Conservation (phyloP, 2,329 filamentous ascomycete species). For the Penicillium janthinellum region DNA sequence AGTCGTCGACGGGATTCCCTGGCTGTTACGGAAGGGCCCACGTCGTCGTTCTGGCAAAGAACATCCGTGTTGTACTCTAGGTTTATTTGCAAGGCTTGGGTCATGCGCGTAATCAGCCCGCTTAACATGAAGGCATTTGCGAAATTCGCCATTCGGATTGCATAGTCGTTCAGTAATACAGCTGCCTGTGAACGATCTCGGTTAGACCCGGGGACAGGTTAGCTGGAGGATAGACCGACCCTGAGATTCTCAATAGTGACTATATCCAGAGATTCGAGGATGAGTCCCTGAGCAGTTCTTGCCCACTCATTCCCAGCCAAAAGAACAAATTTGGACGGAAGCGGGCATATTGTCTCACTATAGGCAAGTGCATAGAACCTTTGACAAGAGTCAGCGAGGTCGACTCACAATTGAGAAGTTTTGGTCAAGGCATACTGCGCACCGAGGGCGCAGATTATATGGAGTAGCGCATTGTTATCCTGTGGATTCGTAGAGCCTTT, state of each 20-base stretch:
- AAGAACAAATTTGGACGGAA: slow-evolving; percentile 17
- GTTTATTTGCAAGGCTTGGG: slow-evolving; percentile 36
- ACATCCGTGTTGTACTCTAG: slow-evolving; percentile 36
- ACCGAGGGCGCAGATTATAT: slow-evolving; percentile 25
- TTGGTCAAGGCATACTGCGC: slow-evolving; percentile 18
- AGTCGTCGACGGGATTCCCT: slow-evolving; percentile 35
- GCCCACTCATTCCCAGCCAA: slow-evolving; percentile 23
- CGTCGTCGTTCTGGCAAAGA: slow-evolving; percentile 25
- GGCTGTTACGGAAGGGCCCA: slow-evolving; percentile 20
- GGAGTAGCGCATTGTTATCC: slow-evolving; percentile 19
- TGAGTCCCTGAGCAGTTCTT: slow-evolving; percentile 19
- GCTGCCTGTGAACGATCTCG: slow-evolving; percentile 14
- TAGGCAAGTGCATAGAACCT: slow-evolving; percentile 24
- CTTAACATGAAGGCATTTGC: slow-evolving; percentile 37
- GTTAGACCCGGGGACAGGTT: too few species aligned
- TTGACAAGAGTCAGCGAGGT: background rate
- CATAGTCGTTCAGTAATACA: slow-evolving; percentile 35
- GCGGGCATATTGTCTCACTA: slow-evolving; percentile 15
- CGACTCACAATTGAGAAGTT: background rate
- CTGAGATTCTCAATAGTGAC: slow-evolving; percentile 29
- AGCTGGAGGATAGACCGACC: slow-evolving; percentile 7
- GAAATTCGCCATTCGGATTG: slow-evolving; percentile 34
- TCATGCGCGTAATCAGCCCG: slow-evolving; percentile 33
- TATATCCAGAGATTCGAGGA: slow-evolving; percentile 23
- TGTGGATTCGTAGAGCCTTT: slow-evolving; percentile 1